Percentiles rank a stretch among this genome's conserved stretches.
Conservation (phyloP, 441 rosid genomes). For the Melastoma candidum region DNA sequence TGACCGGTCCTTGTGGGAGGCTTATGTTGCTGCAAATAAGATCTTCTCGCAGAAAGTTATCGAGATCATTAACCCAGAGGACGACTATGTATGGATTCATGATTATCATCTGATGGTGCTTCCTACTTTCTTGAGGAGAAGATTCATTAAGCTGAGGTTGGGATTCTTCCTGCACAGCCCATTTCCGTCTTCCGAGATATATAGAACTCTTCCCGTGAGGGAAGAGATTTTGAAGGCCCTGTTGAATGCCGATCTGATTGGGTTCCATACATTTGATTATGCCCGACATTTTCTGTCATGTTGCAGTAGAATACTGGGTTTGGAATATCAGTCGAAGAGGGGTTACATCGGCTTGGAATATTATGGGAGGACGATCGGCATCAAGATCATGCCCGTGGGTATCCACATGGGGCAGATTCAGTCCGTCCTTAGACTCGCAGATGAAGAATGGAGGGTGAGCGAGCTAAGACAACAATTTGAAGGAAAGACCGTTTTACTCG, state of each 20-base stretch:
- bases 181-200: conserved; percentile 77
- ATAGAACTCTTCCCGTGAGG: conserved; percentile 67
- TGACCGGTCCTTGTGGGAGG: conserved; percentile 72
- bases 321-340: conserved; percentile 73
- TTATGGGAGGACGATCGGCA: conserved; percentile 69
- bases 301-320: conserved; percentile 65
- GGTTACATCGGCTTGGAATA: conserved; percentile 75
- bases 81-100: conserved; percentile 73
- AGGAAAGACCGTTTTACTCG: conserved; percentile 64
- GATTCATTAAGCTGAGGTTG: conserved; percentile 61
- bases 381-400: conserved; percentile 80
- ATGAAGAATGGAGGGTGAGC: conserved; percentile 61
- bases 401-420: conserved; percentile 77
- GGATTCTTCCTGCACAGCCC: conserved; percentile 75
- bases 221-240: conserved; percentile 72
- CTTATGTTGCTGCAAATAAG: conserved; percentile 67
- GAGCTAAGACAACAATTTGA: conserved; percentile 67
- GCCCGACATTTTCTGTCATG: conserved; percentile 78
- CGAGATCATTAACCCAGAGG: conserved; percentile 71
- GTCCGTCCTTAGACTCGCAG: conserved; percentile 52
- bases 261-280: conserved; percentile 76
- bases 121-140: conserved; percentile 66
- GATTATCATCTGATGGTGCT: conserved; percentile 83
- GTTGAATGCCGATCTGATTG: conserved; percentile 64
- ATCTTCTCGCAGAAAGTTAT: conserved; percentile 65